These are phyloP conservation scores for Backusella mclennaniae DNA, from an alignment of 192 early-diverging fungal species.

Conservation along the genomic window DNA sequence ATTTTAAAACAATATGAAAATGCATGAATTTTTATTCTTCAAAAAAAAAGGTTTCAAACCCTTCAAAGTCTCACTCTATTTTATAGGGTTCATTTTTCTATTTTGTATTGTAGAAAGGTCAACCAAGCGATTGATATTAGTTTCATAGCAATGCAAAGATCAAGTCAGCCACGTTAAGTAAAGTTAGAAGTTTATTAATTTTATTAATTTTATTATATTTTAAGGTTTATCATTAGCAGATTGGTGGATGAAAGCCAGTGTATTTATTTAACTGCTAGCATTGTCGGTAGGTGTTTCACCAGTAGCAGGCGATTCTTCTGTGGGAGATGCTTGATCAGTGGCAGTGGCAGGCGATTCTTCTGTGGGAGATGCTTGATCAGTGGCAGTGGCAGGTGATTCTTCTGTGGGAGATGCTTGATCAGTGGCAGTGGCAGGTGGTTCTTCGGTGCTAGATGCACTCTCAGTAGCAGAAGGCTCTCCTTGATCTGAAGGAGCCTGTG, in stretches of 20 bases:
- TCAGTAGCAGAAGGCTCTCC: neutral
- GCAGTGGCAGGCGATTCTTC: too few relatives aligned
- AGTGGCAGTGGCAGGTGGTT: neutral
- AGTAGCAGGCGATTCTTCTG: too few relatives aligned
- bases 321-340: too few relatives aligned
- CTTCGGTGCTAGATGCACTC: neutral
- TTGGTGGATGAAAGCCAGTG: neutral
- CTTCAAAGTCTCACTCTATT: neutral
- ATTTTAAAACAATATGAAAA: neutral
- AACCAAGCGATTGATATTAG: neutral
- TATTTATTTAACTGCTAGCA: neutral
- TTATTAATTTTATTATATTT: neutral
- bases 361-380: too few relatives aligned
- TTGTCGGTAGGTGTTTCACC: neutral
- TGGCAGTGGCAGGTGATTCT: too few relatives aligned
- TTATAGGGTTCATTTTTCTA: slow-evolving; percentile 55
- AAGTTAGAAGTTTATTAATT: neutral
- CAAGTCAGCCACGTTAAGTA: neutral
- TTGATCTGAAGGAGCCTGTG: neutral
- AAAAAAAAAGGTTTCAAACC: neutral
- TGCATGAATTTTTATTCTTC: neutral
- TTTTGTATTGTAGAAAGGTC: neutral
- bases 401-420: neutral
- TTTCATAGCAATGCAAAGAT: slow-evolving; percentile 74
- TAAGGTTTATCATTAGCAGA: neutral